These are phyloP conservation scores for Saccharomyces hybrid DNA, from an alignment of 1,139 yeast genomes.

Conservation along the genomic window DNA sequence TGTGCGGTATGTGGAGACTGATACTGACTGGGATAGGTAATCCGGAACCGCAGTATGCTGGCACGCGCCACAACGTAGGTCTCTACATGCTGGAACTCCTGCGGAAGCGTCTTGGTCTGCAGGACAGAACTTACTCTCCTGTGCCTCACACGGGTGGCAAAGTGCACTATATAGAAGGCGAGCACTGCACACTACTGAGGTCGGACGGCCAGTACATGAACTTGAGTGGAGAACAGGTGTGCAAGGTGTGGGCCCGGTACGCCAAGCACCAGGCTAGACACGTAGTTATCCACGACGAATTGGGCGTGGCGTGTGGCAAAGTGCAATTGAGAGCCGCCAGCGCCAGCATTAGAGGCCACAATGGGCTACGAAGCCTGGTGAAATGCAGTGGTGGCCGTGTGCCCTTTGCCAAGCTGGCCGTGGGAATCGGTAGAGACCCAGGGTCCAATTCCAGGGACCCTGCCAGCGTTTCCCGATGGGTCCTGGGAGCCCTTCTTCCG, in stretches of 20 bases:
- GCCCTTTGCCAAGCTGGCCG: slow-evolving; percentile 40
- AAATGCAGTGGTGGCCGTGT: slow-evolving; percentile 30
- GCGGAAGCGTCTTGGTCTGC: slow-evolving; percentile 13
- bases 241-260: slow-evolving; percentile 41
- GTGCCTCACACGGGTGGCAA: neutral
- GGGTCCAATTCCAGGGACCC: slow-evolving; percentile 39
- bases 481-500: slow-evolving; percentile 33
- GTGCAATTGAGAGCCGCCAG: slow-evolving; percentile 50
- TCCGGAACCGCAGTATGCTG: slow-evolving; percentile 55
- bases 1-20: too few relatives aligned
- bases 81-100: slow-evolving; percentile 19
- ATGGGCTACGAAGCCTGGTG: slow-evolving; percentile 60
- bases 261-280: slow-evolving; percentile 33
- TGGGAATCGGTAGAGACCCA: slow-evolving; percentile 59
- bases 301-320: slow-evolving; percentile 57
- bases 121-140: slow-evolving; percentile 9
- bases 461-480: slow-evolving; percentile 50
- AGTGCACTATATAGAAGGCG: slow-evolving; percentile 8
- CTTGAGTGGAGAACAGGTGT: slow-evolving; percentile 49
- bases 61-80: slow-evolving; percentile 79
- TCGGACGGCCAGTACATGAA: slow-evolving; percentile 58
- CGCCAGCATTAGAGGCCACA: slow-evolving; percentile 68
- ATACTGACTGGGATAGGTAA: too few relatives aligned
- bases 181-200: slow-evolving; percentile 34
- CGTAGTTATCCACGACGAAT: slow-evolving; percentile 68